Base-by-base conservation (phyloP, 805 yeast species). In the Schwanniomyces vanrijiae region DNA sequence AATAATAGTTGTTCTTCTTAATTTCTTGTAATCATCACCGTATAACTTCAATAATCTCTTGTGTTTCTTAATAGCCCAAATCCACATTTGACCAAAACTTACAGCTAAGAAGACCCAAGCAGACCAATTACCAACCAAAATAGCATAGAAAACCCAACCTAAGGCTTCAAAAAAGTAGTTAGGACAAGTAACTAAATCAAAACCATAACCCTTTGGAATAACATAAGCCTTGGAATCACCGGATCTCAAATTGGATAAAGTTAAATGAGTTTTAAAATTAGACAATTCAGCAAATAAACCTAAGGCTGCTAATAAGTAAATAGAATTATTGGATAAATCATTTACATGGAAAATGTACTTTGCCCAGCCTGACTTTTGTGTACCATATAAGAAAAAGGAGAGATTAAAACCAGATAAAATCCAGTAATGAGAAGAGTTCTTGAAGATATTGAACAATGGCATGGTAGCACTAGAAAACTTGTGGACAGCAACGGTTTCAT, bases 371-470 rank as follows among this genome's bases (percentile, higher is more conserved):
- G 47, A 40, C 18, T 45, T 50, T 42, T 14, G 48, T 28, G 67
- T 62, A 11, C 62, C 61, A 55, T 80, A 82, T 22, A 75, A 64
- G 54, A 80, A 82, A 52, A 68, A 69, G 3, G 83, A 78, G 50
- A 82, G 66, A 50, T 62, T 54, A 22, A 64, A 76, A 64, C 98
- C 97, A 45, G 90, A 86, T 54, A 92, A 72, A n/a, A 88, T 65
- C 97, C 97, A 92, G 70, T 94, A 94, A 66, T 94, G 97, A 54
- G 80, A 74, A 34, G 90, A 84, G 72, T 94, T 94, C 70, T 91
- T 90, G 77, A 92, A 88, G 49, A 94, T 69, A 67, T 90, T 88
- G 64, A 82, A 79, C 37, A 87, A 59, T 3, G 99, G 99, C 99
- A 94, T 94, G 11, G 99, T 94, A 21, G 89, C 83, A 48, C 83